Evolutionary conservation across 805 yeast genomes (phyloP).

Genomic region (Monosporozyma siamensis): DNA sequence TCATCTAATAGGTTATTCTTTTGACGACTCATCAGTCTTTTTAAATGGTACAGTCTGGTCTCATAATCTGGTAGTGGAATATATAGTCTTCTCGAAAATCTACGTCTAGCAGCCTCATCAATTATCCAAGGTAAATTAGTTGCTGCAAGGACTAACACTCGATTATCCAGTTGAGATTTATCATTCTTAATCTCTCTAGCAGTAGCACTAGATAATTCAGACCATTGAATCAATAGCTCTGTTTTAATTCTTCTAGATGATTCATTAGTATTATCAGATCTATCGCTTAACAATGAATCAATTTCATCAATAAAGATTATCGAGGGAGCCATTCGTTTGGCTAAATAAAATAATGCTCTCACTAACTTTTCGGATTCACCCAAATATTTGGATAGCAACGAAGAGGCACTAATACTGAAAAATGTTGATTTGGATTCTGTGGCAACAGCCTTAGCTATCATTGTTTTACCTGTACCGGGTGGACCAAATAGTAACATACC

Average conservation of each 20-base stretch:
- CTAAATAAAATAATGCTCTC: constrained; percentile 76
- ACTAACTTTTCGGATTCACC: constrained; percentile 95
- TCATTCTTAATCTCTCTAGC: constrained; percentile 27
- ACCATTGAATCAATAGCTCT: constrained; percentile 93
- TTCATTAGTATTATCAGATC: constrained; percentile 77
- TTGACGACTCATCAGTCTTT: constrained; percentile 62
- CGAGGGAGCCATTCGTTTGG: constrained; percentile 81
- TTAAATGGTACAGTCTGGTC: constrained; percentile 67
- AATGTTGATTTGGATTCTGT: constrained; percentile 92
- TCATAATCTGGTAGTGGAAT: constrained; percentile 89
- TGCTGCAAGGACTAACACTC: constrained; percentile 89
- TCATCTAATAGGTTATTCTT: constrained; percentile 50
- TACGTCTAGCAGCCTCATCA: constrained; percentile 93
- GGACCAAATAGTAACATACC: constrained; percentile 97
- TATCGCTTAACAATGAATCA: constrained; percentile 75
- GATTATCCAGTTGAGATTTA: constrained; percentile 35
- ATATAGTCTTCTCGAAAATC: constrained; percentile 87
- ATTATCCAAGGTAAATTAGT: constrained; percentile 96
- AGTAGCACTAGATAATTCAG: constrained; percentile 82
- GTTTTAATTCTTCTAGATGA: constrained; percentile 86
- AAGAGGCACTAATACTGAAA: constrained; percentile 85
- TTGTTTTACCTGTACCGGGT: constrained; percentile 97
- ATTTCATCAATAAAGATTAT: constrained; percentile 95
- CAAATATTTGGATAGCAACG: constrained; percentile 64
- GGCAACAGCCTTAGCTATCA: constrained; percentile 96